A percentile compares a stretch with the other conserved stretches of the same genome.
Conservation (phyloP, 495 filamentous ascomycete species). For the Aspergillus coremiiformis region DNA sequence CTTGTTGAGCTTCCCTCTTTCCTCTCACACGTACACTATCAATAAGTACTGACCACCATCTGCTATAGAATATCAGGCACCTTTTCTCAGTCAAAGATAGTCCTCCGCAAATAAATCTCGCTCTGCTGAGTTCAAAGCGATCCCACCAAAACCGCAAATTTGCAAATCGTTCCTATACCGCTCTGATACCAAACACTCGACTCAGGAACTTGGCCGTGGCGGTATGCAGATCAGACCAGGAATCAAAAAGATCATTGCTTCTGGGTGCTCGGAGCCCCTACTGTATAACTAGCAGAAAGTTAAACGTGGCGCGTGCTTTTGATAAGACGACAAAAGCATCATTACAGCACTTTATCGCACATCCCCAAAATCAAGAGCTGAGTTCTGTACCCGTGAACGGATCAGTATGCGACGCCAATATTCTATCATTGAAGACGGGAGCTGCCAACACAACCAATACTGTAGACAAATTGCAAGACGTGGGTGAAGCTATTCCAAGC, state of each 20-base stretch:
- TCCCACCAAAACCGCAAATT: neutral
- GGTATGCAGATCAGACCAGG: neutral
- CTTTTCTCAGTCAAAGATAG: neutral
- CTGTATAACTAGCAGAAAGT: neutral
- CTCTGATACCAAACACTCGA: neutral
- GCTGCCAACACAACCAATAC: neutral
- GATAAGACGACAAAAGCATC: too few relatives aligned
- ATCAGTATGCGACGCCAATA: neutral
- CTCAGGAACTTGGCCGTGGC: neutral
- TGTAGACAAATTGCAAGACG: neutral
- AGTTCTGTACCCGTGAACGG: neutral
- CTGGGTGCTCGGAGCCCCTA: neutral
- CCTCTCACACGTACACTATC: neutral
- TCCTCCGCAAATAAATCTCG: neutral
- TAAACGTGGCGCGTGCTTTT: neutral
- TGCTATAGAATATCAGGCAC: neutral
- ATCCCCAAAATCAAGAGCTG: neutral
- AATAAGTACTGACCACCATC: neutral
- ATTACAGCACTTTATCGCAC: neutral
- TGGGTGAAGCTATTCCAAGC: neutral
- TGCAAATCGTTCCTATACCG: neutral
- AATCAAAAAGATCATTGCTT: neutral
- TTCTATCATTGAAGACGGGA: neutral
- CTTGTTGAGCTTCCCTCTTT: neutral
- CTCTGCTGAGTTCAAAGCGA: neutral